Percentiles rank a stretch among this genome's conserved stretches.
phyloP scores from a whole-genome alignment of 371 early-diverging fungal genomes.

The Zopfochytrium polystomum region DNA sequence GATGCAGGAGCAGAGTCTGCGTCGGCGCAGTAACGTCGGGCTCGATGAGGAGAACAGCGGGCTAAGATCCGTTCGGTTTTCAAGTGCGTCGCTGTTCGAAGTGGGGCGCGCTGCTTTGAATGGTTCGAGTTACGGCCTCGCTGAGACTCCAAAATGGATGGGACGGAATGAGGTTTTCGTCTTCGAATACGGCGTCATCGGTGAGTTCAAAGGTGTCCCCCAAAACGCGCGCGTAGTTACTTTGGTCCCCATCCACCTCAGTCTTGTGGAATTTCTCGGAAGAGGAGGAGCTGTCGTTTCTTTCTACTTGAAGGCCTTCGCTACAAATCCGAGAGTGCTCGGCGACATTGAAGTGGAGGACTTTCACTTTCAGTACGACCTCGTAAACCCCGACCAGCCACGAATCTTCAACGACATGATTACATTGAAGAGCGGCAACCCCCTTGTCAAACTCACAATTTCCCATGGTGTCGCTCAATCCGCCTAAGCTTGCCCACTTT shows the following conservation, averaged over 20 bases:
- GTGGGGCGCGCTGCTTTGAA: no score
- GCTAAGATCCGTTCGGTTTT: no score
- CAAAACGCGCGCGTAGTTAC: no score
- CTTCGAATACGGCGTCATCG: slow-evolving; percentile 91
- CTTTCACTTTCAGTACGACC: slow-evolving; percentile 86
- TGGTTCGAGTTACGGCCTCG: no score
- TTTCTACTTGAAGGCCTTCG: slow-evolving; percentile 52
- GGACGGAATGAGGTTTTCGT: slow-evolving; percentile 38
- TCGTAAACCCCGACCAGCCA: slow-evolving; percentile 80
- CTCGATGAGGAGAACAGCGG: no score
- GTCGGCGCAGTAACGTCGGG: no score
- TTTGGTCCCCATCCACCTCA: not conserved
- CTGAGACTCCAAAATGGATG: slow-evolving; percentile 33
- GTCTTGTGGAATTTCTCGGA: slow-evolving; percentile 91
- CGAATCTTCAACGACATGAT: slow-evolving; percentile 58
- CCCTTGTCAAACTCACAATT: slow-evolving; percentile 47
- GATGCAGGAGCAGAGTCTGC: no score
- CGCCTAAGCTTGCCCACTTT: slow-evolving; percentile 49
- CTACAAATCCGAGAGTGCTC: slow-evolving; percentile 53
- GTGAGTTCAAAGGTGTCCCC: no score
- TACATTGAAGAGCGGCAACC: slow-evolving; percentile 39
- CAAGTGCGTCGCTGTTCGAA: no score
- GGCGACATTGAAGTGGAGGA: slow-evolving; percentile 79
- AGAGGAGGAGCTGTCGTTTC: slow-evolving; percentile 71
- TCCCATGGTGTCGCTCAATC: slow-evolving; percentile 50